Percentiles rank a stretch among this genome's conserved stretches.
Conservation (phyloP, 2,329 filamentous ascomycete species). For the Talaromyces sp. region DNA sequence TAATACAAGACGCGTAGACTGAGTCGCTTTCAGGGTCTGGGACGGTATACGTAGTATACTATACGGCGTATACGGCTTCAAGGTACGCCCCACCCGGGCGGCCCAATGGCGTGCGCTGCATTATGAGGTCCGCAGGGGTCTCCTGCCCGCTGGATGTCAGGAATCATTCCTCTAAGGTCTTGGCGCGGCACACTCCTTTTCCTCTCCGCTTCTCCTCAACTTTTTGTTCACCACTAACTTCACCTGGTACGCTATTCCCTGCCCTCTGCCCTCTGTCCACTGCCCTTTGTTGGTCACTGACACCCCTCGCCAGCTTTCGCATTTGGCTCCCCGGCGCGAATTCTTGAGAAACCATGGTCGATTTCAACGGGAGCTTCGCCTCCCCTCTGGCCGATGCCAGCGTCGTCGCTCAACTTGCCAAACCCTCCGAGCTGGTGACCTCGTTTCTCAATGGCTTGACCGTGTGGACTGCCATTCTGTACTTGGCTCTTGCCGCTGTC, state of each 20-base stretch:
- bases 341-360: slow-evolving; percentile 27
- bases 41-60: background rate
- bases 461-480: slow-evolving; percentile 62
- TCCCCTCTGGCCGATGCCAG: slow-evolving; percentile 62
- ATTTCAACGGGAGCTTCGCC: slow-evolving; percentile 61
- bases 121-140: background rate
- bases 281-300: background rate
- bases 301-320: background rate
- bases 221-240: background rate
- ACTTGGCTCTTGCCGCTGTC: slow-evolving; percentile 64
- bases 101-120: background rate
- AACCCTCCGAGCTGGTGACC: slow-evolving; percentile 45
- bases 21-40: too few relatives aligned
- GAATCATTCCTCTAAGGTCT: background rate
- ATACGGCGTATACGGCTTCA: background rate
- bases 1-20: too few relatives aligned
- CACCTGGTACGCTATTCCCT: background rate
- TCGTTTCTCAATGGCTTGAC: slow-evolving; percentile 50
- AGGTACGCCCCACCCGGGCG: background rate
- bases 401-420: slow-evolving; percentile 49
- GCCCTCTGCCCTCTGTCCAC: background rate
- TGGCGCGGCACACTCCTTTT: slow-evolving; percentile 9
- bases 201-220: slow-evolving; percentile 4
- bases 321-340: background rate
- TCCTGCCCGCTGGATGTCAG: background rate